phyloP scores from a whole-genome alignment of 164 flowering plant genomes.

The Echeveria elegans region DNA sequence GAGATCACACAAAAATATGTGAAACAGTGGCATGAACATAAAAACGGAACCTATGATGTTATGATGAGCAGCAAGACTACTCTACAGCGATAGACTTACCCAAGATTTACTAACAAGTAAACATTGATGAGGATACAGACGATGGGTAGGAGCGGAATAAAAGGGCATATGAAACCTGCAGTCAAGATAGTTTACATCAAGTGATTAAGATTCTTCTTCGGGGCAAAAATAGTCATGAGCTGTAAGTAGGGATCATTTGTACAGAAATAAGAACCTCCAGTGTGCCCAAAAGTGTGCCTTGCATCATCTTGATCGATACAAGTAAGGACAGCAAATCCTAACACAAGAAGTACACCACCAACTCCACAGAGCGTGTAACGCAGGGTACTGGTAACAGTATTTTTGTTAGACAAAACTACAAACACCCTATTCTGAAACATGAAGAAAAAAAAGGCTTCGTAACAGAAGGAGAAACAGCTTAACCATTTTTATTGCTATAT shows the following conservation, averaged over 20 bases:
- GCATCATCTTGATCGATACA: slow-evolving; percentile 88
- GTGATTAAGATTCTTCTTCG: neutral
- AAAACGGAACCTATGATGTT: neutral
- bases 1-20: slow-evolving; percentile 11
- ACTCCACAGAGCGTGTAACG: slow-evolving; percentile 49
- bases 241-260: neutral
- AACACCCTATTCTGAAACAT: neutral
- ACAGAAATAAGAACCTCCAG: slow-evolving; percentile 55
- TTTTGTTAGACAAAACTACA: neutral
- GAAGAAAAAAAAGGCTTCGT: no score
- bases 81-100: slow-evolving; percentile 30
- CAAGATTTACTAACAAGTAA: slow-evolving; percentile 79
- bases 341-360: slow-evolving; percentile 62
- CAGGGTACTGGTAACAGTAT: slow-evolving; percentile 27
- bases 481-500: no score
- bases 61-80: neutral
- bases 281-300: slow-evolving; percentile 86
- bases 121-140: slow-evolving; percentile 73
- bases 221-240: neutral
- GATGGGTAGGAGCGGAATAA: slow-evolving; percentile 81
- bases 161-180: slow-evolving; percentile 94
- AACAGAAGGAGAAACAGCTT: no score
- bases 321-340: slow-evolving; percentile 60
- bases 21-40: neutral
- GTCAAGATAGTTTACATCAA: neutral